Percentiles rank a stretch among this genome's conserved stretches.
Evolutionary conservation across 768 basidiomycete species (phyloP).

Genomic region (Tubosaeta brunneosetosa): DNA sequence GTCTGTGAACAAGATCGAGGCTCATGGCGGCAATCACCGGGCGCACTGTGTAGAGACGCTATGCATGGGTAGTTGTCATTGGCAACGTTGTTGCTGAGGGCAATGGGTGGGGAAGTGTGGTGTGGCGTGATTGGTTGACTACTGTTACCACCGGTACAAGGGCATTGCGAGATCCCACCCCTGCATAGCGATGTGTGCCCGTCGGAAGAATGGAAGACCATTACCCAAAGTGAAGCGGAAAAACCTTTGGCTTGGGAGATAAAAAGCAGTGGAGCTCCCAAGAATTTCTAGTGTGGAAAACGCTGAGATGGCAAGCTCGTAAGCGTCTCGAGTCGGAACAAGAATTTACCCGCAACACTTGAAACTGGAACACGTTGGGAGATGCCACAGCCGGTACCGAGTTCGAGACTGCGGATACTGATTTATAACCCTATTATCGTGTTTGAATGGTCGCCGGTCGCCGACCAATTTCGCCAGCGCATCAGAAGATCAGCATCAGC

Average conservation of each 20-base stretch:
- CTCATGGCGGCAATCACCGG: constrained; percentile 13
- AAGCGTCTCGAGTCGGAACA: neutral
- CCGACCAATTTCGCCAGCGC: neutral
- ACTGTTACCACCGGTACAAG: neutral
- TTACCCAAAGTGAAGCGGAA: neutral
- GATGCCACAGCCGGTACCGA: neutral
- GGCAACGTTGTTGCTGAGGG: constrained; percentile 5
- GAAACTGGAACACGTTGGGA: neutral
- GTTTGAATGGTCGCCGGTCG: neutral
- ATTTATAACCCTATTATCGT: neutral
- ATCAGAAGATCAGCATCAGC: neutral
- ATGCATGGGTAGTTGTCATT: constrained; percentile 6
- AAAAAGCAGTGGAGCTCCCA: neutral
- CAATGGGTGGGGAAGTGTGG: neutral
- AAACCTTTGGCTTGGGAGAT: neutral
- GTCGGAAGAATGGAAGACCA: neutral
- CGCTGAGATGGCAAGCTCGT: neutral
- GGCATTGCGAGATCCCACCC: neutral
- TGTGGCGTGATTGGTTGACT: constrained; percentile 1
- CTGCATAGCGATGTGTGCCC: neutral
- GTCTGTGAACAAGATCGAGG: constrained; percentile 6
- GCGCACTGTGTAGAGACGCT: neutral
- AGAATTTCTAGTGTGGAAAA: neutral
- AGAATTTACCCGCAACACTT: neutral
- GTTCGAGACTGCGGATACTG: neutral